Evolutionary conservation across 208 protist genomes (phyloP).

Genomic region (Crithidia acanthocephali): DNA sequence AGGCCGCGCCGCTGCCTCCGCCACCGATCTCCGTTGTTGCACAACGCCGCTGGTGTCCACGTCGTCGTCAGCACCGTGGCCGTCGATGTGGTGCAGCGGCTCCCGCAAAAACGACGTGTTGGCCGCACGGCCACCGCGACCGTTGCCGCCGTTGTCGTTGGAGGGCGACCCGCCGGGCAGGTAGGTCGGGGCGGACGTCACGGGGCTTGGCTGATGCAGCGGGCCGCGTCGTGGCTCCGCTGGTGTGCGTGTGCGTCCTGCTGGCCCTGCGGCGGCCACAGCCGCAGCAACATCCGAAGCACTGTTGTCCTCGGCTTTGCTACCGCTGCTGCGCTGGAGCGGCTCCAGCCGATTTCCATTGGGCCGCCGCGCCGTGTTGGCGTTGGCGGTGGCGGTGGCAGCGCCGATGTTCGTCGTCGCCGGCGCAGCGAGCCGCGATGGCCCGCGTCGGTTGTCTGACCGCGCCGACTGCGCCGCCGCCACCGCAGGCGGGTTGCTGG

Average conservation of each 20-base stretch:
- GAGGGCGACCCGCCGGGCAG: not conserved
- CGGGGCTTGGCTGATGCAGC: not conserved
- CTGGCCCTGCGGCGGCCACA: not conserved
- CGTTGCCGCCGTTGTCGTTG: not conserved
- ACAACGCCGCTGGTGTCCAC: too few species aligned
- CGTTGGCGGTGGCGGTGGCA: not conserved
- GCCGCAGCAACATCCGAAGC: not conserved
- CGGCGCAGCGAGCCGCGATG: not conserved
- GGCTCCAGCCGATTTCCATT: not conserved
- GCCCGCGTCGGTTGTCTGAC: not conserved
- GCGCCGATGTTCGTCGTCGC: constrained; percentile 10
- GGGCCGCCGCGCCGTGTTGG: not conserved
- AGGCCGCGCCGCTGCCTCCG: not conserved
- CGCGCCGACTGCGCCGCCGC: constrained; percentile 5
- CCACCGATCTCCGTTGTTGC: too few species aligned
- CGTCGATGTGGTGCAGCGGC: not conserved
- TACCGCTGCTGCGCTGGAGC: not conserved
- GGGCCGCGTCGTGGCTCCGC: not conserved
- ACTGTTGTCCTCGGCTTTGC: not conserved
- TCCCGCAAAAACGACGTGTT: constrained; percentile 6
- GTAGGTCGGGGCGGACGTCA: constrained; percentile 11
- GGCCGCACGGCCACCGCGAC: not conserved
- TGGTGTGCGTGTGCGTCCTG: constrained; percentile 4
- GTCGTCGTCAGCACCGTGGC: not conserved
- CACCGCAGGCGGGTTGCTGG: not conserved